Percentiles rank a stretch among this genome's conserved stretches.
These are phyloP conservation scores for Hsuehochloa calcarea DNA, from an alignment of 176 grass and related monocot species.

Conservation along the genomic window DNA sequence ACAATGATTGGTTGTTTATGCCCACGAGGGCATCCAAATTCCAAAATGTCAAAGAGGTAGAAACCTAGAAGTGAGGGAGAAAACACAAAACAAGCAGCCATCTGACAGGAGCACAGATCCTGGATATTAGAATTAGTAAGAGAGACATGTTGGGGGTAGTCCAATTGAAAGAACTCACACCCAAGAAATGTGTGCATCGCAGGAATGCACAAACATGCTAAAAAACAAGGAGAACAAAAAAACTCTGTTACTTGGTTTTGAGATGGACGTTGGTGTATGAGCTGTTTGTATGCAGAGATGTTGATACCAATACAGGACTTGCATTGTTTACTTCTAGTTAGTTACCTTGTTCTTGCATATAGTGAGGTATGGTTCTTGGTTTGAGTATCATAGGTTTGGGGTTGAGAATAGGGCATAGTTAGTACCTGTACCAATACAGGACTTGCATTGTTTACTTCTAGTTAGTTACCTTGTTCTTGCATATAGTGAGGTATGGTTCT, in stretches of 20 bases:
- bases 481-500: background rate
- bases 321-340: background rate
- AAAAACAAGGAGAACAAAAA: background rate
- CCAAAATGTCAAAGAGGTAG: background rate
- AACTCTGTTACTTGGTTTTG: background rate
- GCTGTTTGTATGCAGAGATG: background rate
- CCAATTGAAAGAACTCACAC: background rate
- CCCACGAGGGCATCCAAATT: background rate
- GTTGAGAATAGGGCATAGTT: conserved; percentile 2
- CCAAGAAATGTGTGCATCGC: background rate
- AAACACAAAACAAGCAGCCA: background rate
- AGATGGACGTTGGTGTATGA: background rate
- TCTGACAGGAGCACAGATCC: background rate
- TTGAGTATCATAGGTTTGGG: background rate
- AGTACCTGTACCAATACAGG: background rate
- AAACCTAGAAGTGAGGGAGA: background rate
- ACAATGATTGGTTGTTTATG: background rate
- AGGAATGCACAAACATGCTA: background rate
- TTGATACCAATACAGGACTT: conserved; percentile 6
- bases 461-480: background rate
- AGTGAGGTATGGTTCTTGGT: conserved; percentile 10
- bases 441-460: background rate
- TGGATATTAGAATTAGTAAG: conserved; percentile 1
- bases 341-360: background rate
- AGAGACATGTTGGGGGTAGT: background rate